Evolutionary conservation across 768 basidiomycete species (phyloP), one percentile per base, ranked within the genome.

Genomic region (Russula foetens): DNA sequence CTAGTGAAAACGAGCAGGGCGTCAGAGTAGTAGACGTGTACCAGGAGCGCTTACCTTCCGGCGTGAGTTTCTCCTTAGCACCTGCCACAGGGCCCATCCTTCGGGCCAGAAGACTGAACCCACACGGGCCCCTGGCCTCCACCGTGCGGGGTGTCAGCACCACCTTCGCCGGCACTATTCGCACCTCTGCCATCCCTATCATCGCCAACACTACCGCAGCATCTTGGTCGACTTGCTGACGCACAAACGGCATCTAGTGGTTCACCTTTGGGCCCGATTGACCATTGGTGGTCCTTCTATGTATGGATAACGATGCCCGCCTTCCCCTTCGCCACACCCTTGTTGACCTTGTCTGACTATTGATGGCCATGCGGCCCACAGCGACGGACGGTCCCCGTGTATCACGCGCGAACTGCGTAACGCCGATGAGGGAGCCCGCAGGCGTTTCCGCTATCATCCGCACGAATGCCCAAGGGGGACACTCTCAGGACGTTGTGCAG

Each of bases 251-350:
- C 67, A 15, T 76, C 77, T 0, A 88, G 86, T 4, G 79, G 76
- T 43, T 87, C 82, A 1, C 64, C 60, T 67, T 84, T 88, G n/a
- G 73, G 63, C 28, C 90, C 90, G 75, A 87, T 77, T 11, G 84
- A 79, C 82, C 88, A 92, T 12, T 92, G 69, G 66, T 78, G 73
- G 66, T 92, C 90, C 67, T 85, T 87, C 84, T 86, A 90, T 2
- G 84, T 81, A 66, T 92, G 91, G 21, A 86, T 63, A 4, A 90
- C 73, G 39, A 76, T 75, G 9, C 91, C 88, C 0, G 88, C 91
- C 69, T 92, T 92, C 1, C 91, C 91, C 67, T 64, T 52, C 33
- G 47, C 90, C 55, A 75, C 77, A 21, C 72, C 74, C n/a, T 73
- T 71, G 6, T 56, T 31, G n/a, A 65, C 54, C 47, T 74, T 70